Conservation (phyloP, 495 filamentous ascomycete genomes). For the Tuber magnatum region DNA sequence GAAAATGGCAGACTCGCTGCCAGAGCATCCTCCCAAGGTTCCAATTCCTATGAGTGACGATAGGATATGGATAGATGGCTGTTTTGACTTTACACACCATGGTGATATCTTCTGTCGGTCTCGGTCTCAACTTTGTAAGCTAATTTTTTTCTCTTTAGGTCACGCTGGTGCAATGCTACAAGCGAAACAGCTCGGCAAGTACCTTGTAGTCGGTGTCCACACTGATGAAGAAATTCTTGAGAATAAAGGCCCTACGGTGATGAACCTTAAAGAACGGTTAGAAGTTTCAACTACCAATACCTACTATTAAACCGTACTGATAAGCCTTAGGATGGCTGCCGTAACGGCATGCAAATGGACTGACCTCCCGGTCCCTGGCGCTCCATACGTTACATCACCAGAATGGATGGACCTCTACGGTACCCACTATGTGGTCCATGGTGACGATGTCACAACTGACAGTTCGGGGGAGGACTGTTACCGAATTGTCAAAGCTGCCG, state of each 20-base stretch:
- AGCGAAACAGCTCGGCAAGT: conserved; percentile 73
- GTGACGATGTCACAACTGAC: conserved; percentile 81
- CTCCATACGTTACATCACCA: conserved; percentile 90
- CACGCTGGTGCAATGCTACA: conserved; percentile 97
- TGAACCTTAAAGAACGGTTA: conserved; percentile 75
- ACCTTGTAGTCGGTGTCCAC: conserved; percentile 86
- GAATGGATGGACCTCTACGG: conserved; percentile 92
- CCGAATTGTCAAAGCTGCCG: conserved; percentile 85
- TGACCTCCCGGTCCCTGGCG: conserved; percentile 69
- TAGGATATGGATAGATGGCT: conserved; percentile 94
- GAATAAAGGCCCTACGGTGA: conserved; percentile 97
- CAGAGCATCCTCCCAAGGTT: conserved; percentile 26
- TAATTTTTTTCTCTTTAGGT: conserved; percentile 49
- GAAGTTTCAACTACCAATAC: background rate
- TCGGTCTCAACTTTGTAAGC: background rate
- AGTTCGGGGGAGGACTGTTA: conserved; percentile 89
- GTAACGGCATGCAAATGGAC: conserved; percentile 94
- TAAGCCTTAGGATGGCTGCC: conserved; percentile 52
- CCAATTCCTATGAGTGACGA: conserved; percentile 48
- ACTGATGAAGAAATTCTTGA: conserved; percentile 89
- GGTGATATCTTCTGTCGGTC: conserved; percentile 48
- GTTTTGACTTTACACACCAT: conserved; percentile 98
- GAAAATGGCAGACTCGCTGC: conserved; percentile 25
- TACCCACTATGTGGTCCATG: conserved; percentile 87
- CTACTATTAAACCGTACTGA: background rate